These are phyloP conservation scores for Beta vulgaris DNA, from an alignment of 148 eudicot species.

Conservation along the genomic window DNA sequence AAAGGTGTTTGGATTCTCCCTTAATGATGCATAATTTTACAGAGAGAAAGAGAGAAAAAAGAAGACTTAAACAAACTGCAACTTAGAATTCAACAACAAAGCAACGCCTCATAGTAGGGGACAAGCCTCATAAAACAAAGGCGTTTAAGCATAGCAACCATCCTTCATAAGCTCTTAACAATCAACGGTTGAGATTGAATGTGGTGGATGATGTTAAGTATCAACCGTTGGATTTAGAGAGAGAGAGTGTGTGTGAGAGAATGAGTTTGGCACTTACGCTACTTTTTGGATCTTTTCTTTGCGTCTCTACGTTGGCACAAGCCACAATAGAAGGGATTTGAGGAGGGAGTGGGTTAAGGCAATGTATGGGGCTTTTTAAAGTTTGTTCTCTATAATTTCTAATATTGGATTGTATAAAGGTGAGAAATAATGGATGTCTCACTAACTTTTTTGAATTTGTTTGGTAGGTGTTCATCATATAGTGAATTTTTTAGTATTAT, in stretches of 20 bases:
- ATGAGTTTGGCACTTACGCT: slow-evolving; percentile 69
- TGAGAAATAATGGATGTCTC: not conserved
- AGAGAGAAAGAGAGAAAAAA: slow-evolving; percentile 23
- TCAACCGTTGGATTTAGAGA: slow-evolving; percentile 35
- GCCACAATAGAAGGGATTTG: slow-evolving; percentile 12
- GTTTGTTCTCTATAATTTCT: not conserved
- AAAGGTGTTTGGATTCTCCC: slow-evolving; percentile 28
- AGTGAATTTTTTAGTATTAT: too few relatives aligned
- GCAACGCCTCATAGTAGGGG: slow-evolving; percentile 36
- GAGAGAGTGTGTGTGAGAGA: slow-evolving; percentile 8
- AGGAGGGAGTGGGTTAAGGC: slow-evolving; percentile 23
- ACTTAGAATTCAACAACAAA: slow-evolving; percentile 81
- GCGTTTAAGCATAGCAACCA: not conserved
- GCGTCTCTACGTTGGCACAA: slow-evolving; percentile 38
- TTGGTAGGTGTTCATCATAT: too few relatives aligned
- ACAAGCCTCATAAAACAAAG: slow-evolving; percentile 34
- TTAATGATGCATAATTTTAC: slow-evolving; percentile 26
- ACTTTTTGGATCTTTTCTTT: slow-evolving; percentile 51
- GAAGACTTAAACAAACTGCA: slow-evolving; percentile 62
- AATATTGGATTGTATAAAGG: not conserved
- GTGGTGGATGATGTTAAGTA: slow-evolving; percentile 41
- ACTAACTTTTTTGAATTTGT: too few relatives aligned
- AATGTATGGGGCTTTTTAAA: slow-evolving; percentile 22
- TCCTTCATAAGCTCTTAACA: not conserved
- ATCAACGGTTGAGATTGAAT: slow-evolving; percentile 37